Evolutionary conservation across 306 rosid genomes (phyloP), one percentile per base, ranked within the genome.

Genomic region (Lathyrus oleraceus): DNA sequence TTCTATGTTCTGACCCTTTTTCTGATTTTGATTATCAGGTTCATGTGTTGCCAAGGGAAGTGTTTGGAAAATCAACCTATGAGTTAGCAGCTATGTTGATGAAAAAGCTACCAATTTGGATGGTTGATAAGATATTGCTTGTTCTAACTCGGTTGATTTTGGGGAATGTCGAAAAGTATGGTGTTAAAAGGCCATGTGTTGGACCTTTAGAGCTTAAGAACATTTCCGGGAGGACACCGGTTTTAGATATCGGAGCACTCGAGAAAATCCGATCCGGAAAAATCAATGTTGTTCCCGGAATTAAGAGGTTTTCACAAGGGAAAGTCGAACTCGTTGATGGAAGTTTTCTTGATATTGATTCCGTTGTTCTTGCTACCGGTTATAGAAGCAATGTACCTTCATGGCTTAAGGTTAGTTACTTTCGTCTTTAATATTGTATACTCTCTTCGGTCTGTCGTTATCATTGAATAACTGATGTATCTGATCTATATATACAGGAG

Each of bases 301-400:
- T 94, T 59, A 90, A 67, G 74, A 87, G 82, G 74, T 94, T 94
- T 73, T 83, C 45, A 4, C 30, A 0, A 14, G 95, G 89, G 14
- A 76, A 79, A 69, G 98, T 90, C 12, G 89, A 88, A 68, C 87
- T 94, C 30, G 87, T 85, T 48, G 82, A 90, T 83, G 95, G 96
- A 8, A 81, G 73, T 35, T 28, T 79, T 65, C 79, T 90, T 44
- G 71, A 72, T 78, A 76, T 88, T 72, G 97, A 94, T 84, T 87
- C 91, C 36, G 92, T 94, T 44, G 72, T 94, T 88, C 87, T 94
- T 69, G 97, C 98, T 3, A 90, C 98, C 62, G 97, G 98, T 8
- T 94, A 94, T 43, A 81, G 93, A 74, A 94, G 98, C 78, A 94
- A 94, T 77, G 97, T 94, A 61, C 98, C 98, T 68, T 90, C 95